phyloP scores from a whole-genome alignment of 23 red algal genomes.

The Gracilaria gracilis region DNA sequence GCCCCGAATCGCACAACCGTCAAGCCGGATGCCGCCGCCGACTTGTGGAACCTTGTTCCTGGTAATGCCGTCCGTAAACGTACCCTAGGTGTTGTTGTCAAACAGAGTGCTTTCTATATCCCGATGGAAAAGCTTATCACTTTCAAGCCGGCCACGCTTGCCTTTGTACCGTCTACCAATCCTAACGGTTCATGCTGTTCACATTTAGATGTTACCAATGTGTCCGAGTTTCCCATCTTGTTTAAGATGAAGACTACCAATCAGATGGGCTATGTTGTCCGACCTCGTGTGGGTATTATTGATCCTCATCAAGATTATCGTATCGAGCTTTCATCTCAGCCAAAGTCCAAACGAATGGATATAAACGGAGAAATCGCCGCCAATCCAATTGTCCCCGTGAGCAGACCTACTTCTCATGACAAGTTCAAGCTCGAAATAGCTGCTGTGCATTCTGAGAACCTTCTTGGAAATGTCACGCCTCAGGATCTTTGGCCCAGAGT shows the following conservation, averaged over 20 bases:
- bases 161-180: conserved; percentile 8
- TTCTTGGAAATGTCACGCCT: conserved; percentile 30
- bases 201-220: conserved; percentile 34
- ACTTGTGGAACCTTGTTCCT: conserved; percentile 25
- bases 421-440: conserved; percentile 36
- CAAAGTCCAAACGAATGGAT: conserved; percentile 39
- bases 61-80: neutral
- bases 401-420: conserved; percentile 34
- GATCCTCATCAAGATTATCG: neutral
- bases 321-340: conserved; percentile 24
- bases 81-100: conserved; percentile 10
- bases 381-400: conserved; percentile 28
- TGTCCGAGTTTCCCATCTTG: conserved; percentile 17
- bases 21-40: neutral
- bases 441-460: conserved; percentile 15
- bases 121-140: conserved; percentile 16
- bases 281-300: conserved; percentile 21
- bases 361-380: conserved; percentile 18
- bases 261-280: conserved; percentile 35
- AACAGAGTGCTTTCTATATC: conserved; percentile 32
- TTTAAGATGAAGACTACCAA: conserved; percentile 44
- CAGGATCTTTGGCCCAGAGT: conserved; percentile 46
- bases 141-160: conserved; percentile 20
- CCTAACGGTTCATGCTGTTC: conserved; percentile 34
- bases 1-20: neutral